Conservation (phyloP, 345 rosid species). For the Balakata baccata region DNA sequence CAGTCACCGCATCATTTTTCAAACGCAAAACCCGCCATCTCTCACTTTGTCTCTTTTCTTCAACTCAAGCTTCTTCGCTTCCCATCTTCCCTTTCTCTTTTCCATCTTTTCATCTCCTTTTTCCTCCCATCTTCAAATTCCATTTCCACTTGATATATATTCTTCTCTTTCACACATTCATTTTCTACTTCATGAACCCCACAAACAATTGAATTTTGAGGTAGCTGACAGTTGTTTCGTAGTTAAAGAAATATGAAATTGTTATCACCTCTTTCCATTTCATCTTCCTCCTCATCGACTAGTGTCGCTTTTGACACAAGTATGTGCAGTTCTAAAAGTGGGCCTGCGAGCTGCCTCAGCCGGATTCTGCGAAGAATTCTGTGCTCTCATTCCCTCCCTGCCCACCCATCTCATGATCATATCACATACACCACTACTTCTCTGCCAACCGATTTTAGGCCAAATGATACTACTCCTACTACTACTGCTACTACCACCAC, state of each 20-base stretch:
- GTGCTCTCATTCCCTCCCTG: slow-evolving; percentile 52
- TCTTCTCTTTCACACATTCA: too few relatives aligned
- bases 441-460: too few relatives aligned
- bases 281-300: background rate
- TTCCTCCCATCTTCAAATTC: too few relatives aligned
- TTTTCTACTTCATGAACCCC: too few relatives aligned
- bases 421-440: slow-evolving; percentile 20
- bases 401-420: slow-evolving; percentile 27
- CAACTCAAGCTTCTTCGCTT: too few relatives aligned
- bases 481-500: too few relatives aligned
- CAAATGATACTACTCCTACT: too few relatives aligned
- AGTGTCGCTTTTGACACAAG: slow-evolving; percentile 26
- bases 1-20: slow-evolving; percentile 27
- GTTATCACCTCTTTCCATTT: slow-evolving; percentile 25
- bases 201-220: too few relatives aligned
- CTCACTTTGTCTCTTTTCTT: too few relatives aligned
- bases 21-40: slow-evolving; percentile 61
- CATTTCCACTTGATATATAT: too few relatives aligned
- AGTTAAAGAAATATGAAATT: slow-evolving; percentile 30
- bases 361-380: slow-evolving; percentile 54
- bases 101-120: too few relatives aligned
- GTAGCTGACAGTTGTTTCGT: background rate
- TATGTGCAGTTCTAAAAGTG: slow-evolving; percentile 35
- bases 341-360: slow-evolving; percentile 42
- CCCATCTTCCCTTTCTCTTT: too few relatives aligned